Evolutionary conservation across 257 asterid species (phyloP).

Genomic region (Nicotiana noctiflora): DNA sequence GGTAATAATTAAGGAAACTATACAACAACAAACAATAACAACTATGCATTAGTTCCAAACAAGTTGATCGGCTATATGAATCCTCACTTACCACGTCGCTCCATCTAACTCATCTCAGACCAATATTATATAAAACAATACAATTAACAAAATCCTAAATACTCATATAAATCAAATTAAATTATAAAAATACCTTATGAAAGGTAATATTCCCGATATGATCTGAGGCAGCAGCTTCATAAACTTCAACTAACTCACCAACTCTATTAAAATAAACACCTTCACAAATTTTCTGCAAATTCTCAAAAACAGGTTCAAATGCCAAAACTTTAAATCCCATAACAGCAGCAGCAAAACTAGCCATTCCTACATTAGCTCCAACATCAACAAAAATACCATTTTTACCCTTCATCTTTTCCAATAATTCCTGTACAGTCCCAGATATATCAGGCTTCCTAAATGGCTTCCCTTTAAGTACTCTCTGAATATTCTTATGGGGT

Average conservation of each 20-base stretch:
- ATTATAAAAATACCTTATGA: slow-evolving; percentile 53
- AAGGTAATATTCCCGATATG: slow-evolving; percentile 70
- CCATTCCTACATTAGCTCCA: slow-evolving; percentile 99
- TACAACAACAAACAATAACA: no score
- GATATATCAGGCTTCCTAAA: slow-evolving; percentile 89
- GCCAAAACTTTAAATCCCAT: slow-evolving; percentile 95
- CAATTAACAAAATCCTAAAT: no score
- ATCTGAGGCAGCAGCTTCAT: slow-evolving; percentile 87
- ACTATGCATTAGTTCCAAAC: no score
- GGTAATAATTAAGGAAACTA: no score
- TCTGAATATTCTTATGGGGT: slow-evolving; percentile 91
- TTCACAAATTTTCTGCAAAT: slow-evolving; percentile 90
- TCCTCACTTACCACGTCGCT: no score
- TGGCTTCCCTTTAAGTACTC: slow-evolving; percentile 82
- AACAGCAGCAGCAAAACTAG: slow-evolving; percentile 87
- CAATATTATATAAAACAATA: no score
- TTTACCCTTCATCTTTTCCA: slow-evolving; percentile 45
- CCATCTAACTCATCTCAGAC: no score
- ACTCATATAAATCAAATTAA: not conserved
- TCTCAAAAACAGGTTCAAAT: slow-evolving; percentile 96
- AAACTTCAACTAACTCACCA: slow-evolving; percentile 60
- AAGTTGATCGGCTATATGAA: no score
- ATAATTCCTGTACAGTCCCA: slow-evolving; percentile 68
- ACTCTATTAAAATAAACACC: slow-evolving; percentile 84
- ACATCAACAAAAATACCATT: slow-evolving; percentile 73